Conservation (phyloP, 2,329 filamentous ascomycete genomes). For the Cordyceps pruinosa region DNA sequence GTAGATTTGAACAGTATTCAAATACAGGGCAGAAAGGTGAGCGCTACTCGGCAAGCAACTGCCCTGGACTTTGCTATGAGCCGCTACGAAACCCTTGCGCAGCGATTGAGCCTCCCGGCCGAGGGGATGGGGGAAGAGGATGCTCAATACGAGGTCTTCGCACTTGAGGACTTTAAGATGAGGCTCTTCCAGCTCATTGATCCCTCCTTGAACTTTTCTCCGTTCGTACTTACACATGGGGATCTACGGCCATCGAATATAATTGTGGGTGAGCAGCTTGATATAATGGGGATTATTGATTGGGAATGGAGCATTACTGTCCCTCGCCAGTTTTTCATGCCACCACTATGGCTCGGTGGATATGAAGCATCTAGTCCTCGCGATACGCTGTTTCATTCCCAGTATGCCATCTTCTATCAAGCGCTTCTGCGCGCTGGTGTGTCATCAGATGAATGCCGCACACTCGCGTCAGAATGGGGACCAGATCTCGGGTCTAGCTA, state of each 20-base stretch:
- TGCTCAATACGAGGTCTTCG: not conserved
- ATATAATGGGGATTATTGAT: constrained; percentile 1
- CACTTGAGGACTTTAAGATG: not conserved
- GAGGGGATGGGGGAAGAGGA: not conserved
- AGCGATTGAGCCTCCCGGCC: not conserved
- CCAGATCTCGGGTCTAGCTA: not conserved
- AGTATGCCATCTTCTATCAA: not conserved
- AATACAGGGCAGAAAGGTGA: not conserved
- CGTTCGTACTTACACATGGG: constrained; percentile 4
- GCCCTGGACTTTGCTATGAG: not conserved
- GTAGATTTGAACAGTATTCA: not conserved
- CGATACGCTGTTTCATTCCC: not conserved
- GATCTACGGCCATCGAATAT: constrained; percentile 2
- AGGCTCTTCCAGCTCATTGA: not conserved
- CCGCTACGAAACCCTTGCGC: not conserved
- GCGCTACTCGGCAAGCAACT: not conserved
- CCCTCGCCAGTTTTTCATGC: not conserved
- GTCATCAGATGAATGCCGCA: not conserved
- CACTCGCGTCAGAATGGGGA: not conserved
- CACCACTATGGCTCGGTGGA: not conserved
- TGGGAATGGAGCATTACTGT: constrained; percentile 4
- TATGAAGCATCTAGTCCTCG: not conserved
- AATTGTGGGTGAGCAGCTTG: not conserved
- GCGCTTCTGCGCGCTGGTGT: not conserved
- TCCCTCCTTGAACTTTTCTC: not conserved